Evolutionary conservation across 2,329 filamentous ascomycete genomes (phyloP), one percentile per base, ranked within the genome.

Genomic region (Neurospora sp.): DNA sequence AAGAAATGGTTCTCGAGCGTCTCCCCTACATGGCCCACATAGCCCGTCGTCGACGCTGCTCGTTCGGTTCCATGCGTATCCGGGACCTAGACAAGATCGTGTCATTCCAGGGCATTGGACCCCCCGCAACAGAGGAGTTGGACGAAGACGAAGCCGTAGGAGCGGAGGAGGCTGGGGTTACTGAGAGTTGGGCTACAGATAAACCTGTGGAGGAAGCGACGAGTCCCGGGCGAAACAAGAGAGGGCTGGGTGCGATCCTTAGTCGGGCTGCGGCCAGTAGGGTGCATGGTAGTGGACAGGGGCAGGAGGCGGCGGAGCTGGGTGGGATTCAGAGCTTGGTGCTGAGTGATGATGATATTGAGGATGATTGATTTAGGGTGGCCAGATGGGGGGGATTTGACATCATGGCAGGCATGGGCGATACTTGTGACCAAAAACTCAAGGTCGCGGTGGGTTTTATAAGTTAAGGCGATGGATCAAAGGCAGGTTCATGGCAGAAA

Each of bases 11-110:
- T 0, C 86, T 97, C 33, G 92, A 98, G 73, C 89, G 93, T 8
- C 84, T 99, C 0, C 96, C 96, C 0, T 98, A 97, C 79, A 88
- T 96, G 83, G 85, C 89, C 1, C 85, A 87, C 67, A 92, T 97
- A 76, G 79, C 81, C 2, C 82, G 84, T 17, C 77, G 80, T 39
- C 77, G 80, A 73, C 81, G 80, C 73, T 78, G 80, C 74, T 72
- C 76, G 17, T 78, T 75, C 39, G 74, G 75, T 28, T 75, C 75
- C 17, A 76, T 82, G 71, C 79, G 81, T n/a, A 79, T 86, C 2
- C 83, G 82, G 67, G 87, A 90, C 23, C 83, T 94, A 8, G 88
- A 91, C 69, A 89, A 86, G 75, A 86, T 96, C 8, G 89, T 89
- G 0, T 85, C 85, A 2, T 91, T 93, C 74, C 85, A 84, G 6